These are phyloP conservation scores for Beta corolliflora DNA, from an alignment of 179 eudicot genomes.

Conservation along the genomic window DNA sequence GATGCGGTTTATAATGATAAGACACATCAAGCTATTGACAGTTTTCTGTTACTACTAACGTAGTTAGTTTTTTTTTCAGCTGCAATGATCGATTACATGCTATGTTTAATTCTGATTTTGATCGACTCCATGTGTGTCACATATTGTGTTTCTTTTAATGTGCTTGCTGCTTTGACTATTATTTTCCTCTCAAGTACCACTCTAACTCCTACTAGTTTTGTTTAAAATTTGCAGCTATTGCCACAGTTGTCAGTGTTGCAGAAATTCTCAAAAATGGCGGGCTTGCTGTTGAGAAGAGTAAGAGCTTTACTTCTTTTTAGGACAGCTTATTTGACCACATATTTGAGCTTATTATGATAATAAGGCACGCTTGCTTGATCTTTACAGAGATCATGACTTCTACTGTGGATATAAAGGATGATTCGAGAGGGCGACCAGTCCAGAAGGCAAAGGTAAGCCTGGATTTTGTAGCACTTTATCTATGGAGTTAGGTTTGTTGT, in stretches of 20 bases:
- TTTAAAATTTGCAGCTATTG: conserved; percentile 58
- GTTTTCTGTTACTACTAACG: neutral
- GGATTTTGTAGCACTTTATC: neutral
- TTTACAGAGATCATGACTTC: conserved; percentile 40
- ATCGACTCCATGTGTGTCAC: neutral
- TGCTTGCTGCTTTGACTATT: neutral
- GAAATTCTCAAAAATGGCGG: conserved; percentile 82
- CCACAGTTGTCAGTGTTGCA: conserved; percentile 76
- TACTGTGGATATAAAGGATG: conserved; percentile 66
- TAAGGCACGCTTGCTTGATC: neutral
- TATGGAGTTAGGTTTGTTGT: neutral
- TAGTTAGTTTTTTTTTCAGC: no score
- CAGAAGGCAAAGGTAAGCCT: conserved; percentile 73
- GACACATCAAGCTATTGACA: neutral
- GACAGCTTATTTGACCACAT: neutral
- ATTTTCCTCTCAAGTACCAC: neutral
- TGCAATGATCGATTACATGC: no score
- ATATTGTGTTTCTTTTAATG: neutral
- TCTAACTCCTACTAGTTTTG: conserved; percentile 5
- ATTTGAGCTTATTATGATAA: neutral
- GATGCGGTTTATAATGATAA: neutral
- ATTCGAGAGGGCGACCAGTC: conserved; percentile 71
- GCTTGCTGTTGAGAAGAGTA: conserved; percentile 78
- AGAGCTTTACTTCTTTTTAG: conserved; percentile 24
- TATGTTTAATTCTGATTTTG: no score